Conservation (phyloP, 768 basidiomycete genomes). For the Pleurotus eryngii region DNA sequence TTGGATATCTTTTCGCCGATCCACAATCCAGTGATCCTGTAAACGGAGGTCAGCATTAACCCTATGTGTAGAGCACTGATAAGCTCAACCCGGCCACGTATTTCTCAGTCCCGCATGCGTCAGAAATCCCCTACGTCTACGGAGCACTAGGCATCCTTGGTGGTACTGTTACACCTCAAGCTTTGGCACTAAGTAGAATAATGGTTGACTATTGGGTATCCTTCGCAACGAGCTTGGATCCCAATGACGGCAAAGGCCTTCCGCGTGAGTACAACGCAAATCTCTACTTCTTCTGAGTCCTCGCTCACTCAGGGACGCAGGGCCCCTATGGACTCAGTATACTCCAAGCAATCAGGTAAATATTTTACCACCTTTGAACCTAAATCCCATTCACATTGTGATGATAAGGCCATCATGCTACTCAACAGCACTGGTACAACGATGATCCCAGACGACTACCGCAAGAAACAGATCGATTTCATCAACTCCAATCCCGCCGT, state of each 20-base stretch:
- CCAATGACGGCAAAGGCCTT: constrained; percentile 33
- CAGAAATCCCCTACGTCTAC: constrained; percentile 33
- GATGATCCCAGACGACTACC: constrained; percentile 33
- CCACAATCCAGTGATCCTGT: constrained; percentile 24
- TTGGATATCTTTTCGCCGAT: constrained; percentile 42
- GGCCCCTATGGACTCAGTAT: constrained; percentile 29
- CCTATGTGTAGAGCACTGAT: neutral
- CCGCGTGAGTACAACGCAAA: constrained; percentile 20
- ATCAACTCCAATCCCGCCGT: constrained; percentile 28
- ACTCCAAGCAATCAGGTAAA: constrained; percentile 22
- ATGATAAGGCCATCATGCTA: constrained; percentile 28
- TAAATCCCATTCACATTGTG: neutral
- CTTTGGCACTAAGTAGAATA: constrained; percentile 22
- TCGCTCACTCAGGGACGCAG: constrained; percentile 8
- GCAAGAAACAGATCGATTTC: constrained; percentile 32
- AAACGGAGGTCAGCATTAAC: constrained; percentile 24
- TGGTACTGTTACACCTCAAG: constrained; percentile 18
- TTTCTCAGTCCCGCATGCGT: constrained; percentile 26
- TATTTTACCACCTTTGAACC: neutral
- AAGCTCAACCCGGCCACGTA: neutral
- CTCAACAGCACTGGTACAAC: constrained; percentile 32
- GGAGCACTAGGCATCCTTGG: constrained; percentile 20
- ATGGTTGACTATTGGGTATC: constrained; percentile 45
- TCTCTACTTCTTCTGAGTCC: constrained; percentile 6
- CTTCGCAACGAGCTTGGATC: constrained; percentile 33